Base-by-base conservation (phyloP, 352 stramenopile species). In the Pythium periplocum region DNA sequence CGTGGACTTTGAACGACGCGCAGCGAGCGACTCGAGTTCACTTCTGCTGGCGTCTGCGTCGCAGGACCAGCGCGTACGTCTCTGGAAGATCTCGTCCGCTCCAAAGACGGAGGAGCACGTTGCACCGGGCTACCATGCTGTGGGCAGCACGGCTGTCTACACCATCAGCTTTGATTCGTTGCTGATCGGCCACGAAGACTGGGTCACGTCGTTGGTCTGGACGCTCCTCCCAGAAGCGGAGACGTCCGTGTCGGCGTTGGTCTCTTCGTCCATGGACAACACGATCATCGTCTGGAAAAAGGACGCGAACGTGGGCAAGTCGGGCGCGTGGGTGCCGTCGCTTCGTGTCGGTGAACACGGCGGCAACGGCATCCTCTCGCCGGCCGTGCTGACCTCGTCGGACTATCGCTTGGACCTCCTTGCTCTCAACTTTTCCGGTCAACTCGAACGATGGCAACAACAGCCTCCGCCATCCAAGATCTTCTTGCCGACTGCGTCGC, bases 211-310 rank as follows among this genome's bases (percentile, higher is more conserved):
- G 6, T 55, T 92, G 30, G 61, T 69, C 30, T 92, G 82, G 82
- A 71, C 62, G 40, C 36, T 55, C 3, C 37, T 78, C 6, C 54
- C 59, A 1, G 34, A n/a, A 9, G 43, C 4, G 35, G 4, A 31
- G 33, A 35, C n/a, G 4, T 4, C 4, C 7, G 31, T 57, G 12
- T 50, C 57, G 7, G 57, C 60, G 3, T 61, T 92, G 35, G 52
- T 92, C 4, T 87, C 79, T 1, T 69, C 70, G 1, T 90, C 82
- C 1, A 92, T 92, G 82, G 82, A 92, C 60, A 89, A 92, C 51
- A 79, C 75, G 7, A 48, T 92, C 1, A 83, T 92, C 41, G 48
- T 86, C 31, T 92, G 82, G 82, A 64, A 64, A 32, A 59, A 65
- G 40, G 52, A 60, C 26, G 48, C 56, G 33, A 54, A 31, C 6